A percentile compares a stretch with the other conserved stretches of the same genome.
phyloP scores from a whole-genome alignment of 176 grass and related monocot genomes.

The Triticum monococcum region DNA sequence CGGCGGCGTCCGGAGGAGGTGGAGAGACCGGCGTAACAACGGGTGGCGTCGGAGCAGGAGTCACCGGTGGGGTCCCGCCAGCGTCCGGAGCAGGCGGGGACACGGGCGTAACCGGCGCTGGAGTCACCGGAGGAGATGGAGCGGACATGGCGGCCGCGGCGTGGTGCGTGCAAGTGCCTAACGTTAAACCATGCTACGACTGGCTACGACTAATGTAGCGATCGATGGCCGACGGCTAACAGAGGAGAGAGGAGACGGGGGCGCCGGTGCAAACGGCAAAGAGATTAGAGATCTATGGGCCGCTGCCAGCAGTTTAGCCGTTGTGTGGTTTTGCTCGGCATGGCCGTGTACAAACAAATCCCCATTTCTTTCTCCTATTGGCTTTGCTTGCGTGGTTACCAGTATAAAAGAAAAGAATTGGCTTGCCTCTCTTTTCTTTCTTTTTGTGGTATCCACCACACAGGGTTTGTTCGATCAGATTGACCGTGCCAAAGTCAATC shows the following conservation, averaged over 20 bases:
- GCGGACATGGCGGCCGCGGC: not conserved
- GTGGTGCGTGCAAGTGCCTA: not conserved
- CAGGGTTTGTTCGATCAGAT: not conserved
- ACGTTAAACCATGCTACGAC: not conserved
- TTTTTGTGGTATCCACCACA: not conserved
- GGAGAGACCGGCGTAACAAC: not conserved
- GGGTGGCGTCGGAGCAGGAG: not conserved
- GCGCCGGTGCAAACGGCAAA: no score
- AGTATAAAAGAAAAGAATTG: not conserved
- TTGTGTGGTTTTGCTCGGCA: not conserved
- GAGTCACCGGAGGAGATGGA: no score
- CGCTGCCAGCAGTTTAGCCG: not conserved
- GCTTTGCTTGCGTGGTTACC: no score
- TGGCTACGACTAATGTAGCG: not conserved
- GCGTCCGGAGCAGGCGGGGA: no score
- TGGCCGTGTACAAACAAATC: not conserved
- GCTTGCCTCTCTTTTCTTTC: not conserved
- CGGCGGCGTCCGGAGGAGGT: not conserved
- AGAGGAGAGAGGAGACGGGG: not conserved
- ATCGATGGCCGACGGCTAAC: not conserved
- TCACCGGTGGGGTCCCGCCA: not conserved
- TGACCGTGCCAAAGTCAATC: not conserved
- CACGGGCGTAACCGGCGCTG: no score
- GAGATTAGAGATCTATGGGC: no score
- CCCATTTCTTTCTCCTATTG: not conserved